Evolutionary conservation across 2,329 filamentous ascomycete genomes (phyloP).

Genomic region (Thermomyces lanuginosus): DNA sequence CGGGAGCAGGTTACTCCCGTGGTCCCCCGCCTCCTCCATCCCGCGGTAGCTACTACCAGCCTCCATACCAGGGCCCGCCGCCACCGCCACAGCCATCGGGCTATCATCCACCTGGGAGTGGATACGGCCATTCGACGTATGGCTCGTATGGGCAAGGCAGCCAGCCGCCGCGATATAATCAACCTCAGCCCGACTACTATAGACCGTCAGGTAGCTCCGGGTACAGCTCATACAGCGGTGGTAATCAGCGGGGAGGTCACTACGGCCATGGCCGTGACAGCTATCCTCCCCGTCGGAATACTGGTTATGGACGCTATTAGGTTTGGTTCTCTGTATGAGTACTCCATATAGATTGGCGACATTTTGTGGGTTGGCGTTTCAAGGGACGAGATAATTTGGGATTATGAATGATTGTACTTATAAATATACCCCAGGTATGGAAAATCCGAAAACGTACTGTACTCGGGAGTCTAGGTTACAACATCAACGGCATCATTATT

Average conservation of each 20-base stretch:
- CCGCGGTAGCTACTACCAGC: constrained; percentile 16
- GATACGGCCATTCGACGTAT: constrained; percentile 13
- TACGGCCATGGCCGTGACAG: constrained; percentile 9
- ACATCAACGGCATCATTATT: too few species aligned
- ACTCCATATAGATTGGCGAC: too few species aligned
- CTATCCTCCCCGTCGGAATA: constrained; percentile 16
- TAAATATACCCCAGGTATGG: too few species aligned
- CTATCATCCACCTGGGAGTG: constrained; percentile 13
- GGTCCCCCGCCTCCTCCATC: constrained; percentile 25
- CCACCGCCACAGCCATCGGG: constrained; percentile 10
- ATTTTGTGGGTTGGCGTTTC: too few species aligned
- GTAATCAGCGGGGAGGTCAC: constrained; percentile 9
- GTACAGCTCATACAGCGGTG: constrained; percentile 10
- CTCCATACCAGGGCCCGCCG: constrained; percentile 4
- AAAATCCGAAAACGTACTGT: too few species aligned
- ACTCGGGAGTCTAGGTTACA: too few species aligned
- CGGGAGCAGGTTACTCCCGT: constrained; percentile 17
- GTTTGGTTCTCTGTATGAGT: constrained; percentile 1
- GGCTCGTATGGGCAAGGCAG: constrained; percentile 9
- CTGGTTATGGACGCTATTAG: constrained; percentile 25
- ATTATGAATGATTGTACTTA: too few species aligned
- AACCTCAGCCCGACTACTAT: constrained; percentile 11
- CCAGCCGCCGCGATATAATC: constrained; percentile 11
- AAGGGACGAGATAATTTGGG: too few species aligned
- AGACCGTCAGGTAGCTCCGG: constrained; percentile 12